These are phyloP conservation scores for Reutealis trisperma DNA, from an alignment of 345 rosid genomes.

Conservation along the genomic window DNA sequence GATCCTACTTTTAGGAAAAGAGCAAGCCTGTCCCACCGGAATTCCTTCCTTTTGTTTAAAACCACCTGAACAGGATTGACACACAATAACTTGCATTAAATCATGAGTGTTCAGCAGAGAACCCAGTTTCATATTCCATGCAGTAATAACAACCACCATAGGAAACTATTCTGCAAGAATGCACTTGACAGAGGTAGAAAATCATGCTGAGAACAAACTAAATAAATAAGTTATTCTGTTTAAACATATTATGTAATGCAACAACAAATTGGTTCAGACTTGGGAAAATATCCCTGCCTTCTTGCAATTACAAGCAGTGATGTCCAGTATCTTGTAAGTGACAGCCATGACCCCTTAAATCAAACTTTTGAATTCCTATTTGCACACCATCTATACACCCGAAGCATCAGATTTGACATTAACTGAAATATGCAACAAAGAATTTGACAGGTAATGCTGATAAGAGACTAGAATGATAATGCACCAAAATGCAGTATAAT, in stretches of 20 bases:
- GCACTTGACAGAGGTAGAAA: background rate
- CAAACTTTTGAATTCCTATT: conserved; percentile 5
- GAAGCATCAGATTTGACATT: conserved; percentile 2
- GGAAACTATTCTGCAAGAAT: background rate
- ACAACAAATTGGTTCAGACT: background rate
- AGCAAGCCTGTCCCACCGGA: conserved; percentile 79
- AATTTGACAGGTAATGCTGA: background rate
- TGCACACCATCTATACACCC: background rate
- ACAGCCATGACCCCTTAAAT: background rate
- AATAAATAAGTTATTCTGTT: background rate
- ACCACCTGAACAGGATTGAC: conserved; percentile 54
- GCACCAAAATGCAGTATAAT: background rate
- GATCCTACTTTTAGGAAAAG: conserved; percentile 69
- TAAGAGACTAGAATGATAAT: background rate
- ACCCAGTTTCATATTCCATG: background rate
- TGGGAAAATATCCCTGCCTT: background rate
- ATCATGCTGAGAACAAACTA: background rate
- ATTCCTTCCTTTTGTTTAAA: conserved; percentile 75
- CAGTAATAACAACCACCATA: conserved; percentile 1
- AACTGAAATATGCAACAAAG: conserved; percentile 5
- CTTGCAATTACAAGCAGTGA: background rate
- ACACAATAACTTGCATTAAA: conserved; percentile 8
- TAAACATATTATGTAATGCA: background rate
- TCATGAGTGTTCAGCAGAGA: background rate
- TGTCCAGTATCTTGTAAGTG: background rate